Percentiles rank a stretch among this genome's conserved stretches.
phyloP scores from a whole-genome alignment of 2,329 filamentous ascomycete species.

The Ceratocystis colombiana region DNA sequence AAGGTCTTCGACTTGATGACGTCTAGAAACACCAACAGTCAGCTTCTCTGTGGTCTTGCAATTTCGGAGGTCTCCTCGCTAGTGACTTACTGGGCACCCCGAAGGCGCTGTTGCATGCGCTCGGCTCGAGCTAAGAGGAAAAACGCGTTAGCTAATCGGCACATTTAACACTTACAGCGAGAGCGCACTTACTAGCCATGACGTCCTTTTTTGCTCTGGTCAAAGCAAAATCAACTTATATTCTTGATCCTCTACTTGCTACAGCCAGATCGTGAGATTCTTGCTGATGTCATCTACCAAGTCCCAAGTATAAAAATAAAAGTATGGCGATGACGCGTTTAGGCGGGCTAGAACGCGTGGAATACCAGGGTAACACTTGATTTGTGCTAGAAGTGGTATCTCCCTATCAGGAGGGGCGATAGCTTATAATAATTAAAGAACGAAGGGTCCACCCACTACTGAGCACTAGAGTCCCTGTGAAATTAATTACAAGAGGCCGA shows the following conservation, averaged over 20 bases:
- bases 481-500: neutral
- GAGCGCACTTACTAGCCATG: conserved; percentile 23
- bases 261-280: neutral
- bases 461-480: no score
- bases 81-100: conserved; percentile 49
- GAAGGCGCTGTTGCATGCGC: conserved; percentile 54
- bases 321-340: conserved; percentile 19
- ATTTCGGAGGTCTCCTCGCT: conserved; percentile 14
- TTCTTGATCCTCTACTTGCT: neutral
- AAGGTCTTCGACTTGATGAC: conserved; percentile 49
- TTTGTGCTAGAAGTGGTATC: neutral
- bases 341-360: conserved; percentile 15
- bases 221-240: neutral
- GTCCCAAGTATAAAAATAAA: neutral
- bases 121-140: conserved; percentile 43
- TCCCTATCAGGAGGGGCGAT: neutral
- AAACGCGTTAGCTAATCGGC: neutral
- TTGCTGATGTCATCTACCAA: conserved; percentile 15
- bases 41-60: conserved; percentile 15
- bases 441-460: neutral
- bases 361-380: conserved; percentile 17
- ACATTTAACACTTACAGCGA: neutral
- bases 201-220: conserved; percentile 3
- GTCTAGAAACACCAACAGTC: conserved; percentile 32
- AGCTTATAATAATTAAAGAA: neutral